Percentiles rank a stretch among this genome's conserved stretches.
phyloP scores from a whole-genome alignment of 176 grass and related monocot species.

The Ananas comosus region DNA sequence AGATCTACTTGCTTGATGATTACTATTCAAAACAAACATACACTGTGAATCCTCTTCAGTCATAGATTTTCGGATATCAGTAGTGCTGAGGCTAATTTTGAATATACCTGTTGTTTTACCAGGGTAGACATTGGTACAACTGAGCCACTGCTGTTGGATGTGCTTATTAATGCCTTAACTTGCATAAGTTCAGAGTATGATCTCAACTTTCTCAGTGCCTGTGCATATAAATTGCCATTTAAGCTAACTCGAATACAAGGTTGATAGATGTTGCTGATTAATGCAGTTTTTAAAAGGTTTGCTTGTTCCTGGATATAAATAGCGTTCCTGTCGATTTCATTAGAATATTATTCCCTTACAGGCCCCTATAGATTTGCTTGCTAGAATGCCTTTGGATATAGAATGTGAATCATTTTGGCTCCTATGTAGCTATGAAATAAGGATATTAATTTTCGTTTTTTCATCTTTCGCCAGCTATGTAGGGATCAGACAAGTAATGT shows the following conservation, averaged over 20 bases:
- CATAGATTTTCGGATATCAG: slow-evolving; percentile 5
- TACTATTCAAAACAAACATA: slow-evolving; percentile 6
- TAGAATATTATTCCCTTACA: no score
- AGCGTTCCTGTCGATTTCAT: neutral
- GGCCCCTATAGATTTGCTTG: no score
- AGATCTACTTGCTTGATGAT: slow-evolving; percentile 12
- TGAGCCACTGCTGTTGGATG: slow-evolving; percentile 77
- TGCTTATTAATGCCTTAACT: slow-evolving; percentile 66
- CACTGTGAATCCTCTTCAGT: slow-evolving; percentile 10
- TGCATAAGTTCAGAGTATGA: slow-evolving; percentile 86
- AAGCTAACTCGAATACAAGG: neutral
- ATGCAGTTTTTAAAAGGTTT: neutral
- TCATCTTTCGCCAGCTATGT: slow-evolving; percentile 47
- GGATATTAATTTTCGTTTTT: slow-evolving; percentile 25
- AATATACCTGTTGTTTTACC: slow-evolving; percentile 25
- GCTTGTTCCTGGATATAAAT: neutral
- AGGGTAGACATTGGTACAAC: slow-evolving; percentile 93
- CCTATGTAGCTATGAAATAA: neutral
- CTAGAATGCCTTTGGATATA: no score
- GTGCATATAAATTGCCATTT: slow-evolving; percentile 5
- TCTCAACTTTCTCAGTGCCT: slow-evolving; percentile 18
- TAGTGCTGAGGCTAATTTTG: neutral
- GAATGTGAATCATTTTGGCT: no score
- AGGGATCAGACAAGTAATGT: slow-evolving; percentile 79
- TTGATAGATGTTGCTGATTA: neutral